Evolutionary conservation across 352 stramenopile genomes (phyloP).

Genomic region (Globisporangium recalcitrans): DNA sequence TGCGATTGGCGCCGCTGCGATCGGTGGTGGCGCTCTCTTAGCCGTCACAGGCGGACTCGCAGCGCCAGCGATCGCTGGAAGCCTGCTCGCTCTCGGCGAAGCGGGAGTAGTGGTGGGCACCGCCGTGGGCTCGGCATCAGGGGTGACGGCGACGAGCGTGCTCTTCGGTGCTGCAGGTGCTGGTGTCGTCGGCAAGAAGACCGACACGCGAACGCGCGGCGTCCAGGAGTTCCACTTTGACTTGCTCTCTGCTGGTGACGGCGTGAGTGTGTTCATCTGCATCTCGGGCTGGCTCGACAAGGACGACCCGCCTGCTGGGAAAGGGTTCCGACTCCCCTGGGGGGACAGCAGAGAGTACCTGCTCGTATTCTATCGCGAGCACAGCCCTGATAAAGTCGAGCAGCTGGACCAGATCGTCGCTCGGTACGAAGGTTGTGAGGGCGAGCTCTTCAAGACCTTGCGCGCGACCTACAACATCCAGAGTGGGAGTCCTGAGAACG

Average conservation of each 20-base stretch:
- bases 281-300: neutral
- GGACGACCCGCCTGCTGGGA: neutral
- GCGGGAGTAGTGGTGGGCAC: conserved; percentile 57
- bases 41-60: conserved; percentile 69
- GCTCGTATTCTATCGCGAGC: neutral
- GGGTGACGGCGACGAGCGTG: conserved; percentile 67
- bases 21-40: conserved; percentile 62
- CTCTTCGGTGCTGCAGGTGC: conserved; percentile 77
- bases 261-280: conserved; percentile 18
- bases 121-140: conserved; percentile 46
- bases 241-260: conserved; percentile 63
- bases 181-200: conserved; percentile 76
- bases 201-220: conserved; percentile 60
- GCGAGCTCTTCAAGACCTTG: neutral
- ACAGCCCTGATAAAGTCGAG: neutral
- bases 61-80: conserved; percentile 54
- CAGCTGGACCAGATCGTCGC: neutral
- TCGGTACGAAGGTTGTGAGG: neutral
- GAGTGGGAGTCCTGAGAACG: conserved; percentile 16
- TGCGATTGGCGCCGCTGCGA: conserved; percentile 57
- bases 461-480: conserved; percentile 11
- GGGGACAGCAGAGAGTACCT: neutral
- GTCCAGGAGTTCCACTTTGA: conserved; percentile 83
- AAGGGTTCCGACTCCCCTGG: neutral
- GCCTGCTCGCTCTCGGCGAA: conserved; percentile 57